Evolutionary conservation across 768 basidiomycete species (phyloP).

Genomic region (Boletus edulis): DNA sequence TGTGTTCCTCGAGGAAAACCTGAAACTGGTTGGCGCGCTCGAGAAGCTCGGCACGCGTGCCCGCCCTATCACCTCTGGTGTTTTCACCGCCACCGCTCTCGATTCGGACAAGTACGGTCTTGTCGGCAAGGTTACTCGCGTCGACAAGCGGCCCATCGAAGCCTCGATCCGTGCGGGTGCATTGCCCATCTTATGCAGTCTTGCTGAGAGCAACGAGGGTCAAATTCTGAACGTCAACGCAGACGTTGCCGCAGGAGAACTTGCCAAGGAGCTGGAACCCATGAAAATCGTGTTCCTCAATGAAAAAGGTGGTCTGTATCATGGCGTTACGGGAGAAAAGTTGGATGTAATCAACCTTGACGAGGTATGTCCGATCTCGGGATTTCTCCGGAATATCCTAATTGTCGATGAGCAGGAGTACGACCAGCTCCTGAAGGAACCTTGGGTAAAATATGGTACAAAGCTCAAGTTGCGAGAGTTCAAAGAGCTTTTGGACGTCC

Average conservation of each 20-base stretch:
- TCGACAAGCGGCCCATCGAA: constrained; percentile 96
- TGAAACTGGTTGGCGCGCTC: constrained; percentile 89
- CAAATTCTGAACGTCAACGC: constrained; percentile 99
- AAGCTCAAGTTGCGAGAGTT: constrained; percentile 99
- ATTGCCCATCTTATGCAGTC: constrained; percentile 90
- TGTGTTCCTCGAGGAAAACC: constrained; percentile 96
- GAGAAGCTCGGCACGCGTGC: constrained; percentile 96
- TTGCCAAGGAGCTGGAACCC: constrained; percentile 96
- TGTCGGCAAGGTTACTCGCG: constrained; percentile 91
- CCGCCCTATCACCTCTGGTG: constrained; percentile 95
- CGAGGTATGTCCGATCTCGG: constrained; percentile 52
- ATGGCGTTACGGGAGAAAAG: constrained; percentile 96
- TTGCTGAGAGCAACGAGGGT: constrained; percentile 94
- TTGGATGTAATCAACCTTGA: constrained; percentile 95
- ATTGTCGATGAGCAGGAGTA: constrained; percentile 63
- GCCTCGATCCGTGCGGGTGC: constrained; percentile 96
- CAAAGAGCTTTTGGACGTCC: constrained; percentile 97
- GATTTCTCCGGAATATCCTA: background rate
- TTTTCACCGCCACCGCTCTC: constrained; percentile 96
- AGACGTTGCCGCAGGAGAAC: constrained; percentile 96
- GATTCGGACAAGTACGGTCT: constrained; percentile 93
- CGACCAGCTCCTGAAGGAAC: constrained; percentile 92
- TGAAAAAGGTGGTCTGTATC: constrained; percentile 97
- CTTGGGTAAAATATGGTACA: constrained; percentile 99
- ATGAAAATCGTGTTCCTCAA: constrained; percentile 98